phyloP scores from a whole-genome alignment of 192 early-diverging fungal species.

The Thoreauomyces humboldtii region DNA sequence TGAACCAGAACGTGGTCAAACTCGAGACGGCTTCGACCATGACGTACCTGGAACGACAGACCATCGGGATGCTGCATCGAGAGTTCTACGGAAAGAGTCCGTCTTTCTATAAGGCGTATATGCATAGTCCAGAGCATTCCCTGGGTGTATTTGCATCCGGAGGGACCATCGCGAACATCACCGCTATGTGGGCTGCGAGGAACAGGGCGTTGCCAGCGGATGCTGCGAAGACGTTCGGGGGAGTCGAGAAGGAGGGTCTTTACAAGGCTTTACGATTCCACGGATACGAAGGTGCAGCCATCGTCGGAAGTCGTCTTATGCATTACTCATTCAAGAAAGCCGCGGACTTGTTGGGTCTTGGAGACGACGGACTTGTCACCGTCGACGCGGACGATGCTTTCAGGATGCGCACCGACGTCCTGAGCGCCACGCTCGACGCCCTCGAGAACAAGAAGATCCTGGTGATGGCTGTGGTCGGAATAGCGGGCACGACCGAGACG shows the following conservation, averaged over 20 bases:
- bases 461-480: slow-evolving; percentile 50
- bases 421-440: slow-evolving; percentile 37
- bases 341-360: slow-evolving; percentile 55
- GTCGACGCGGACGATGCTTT: slow-evolving; percentile 49
- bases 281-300: slow-evolving; percentile 51
- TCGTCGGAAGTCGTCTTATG: slow-evolving; percentile 47
- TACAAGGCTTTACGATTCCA: slow-evolving; percentile 41
- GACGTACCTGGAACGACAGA: slow-evolving; percentile 52
- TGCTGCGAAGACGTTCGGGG: slow-evolving; percentile 29
- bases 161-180: slow-evolving; percentile 59
- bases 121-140: slow-evolving; percentile 36
- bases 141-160: slow-evolving; percentile 51
- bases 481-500: slow-evolving; percentile 57
- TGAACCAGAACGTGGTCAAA: slow-evolving; percentile 64
- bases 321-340: slow-evolving; percentile 65
- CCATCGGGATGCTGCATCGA: slow-evolving; percentile 54
- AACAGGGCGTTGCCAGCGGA: slow-evolving; percentile 43
- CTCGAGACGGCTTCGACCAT: slow-evolving; percentile 55
- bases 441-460: slow-evolving; percentile 31
- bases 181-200: slow-evolving; percentile 58
- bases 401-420: slow-evolving; percentile 41
- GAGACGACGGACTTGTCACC: slow-evolving; percentile 46
- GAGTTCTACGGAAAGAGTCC: slow-evolving; percentile 37
- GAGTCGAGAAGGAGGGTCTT: slow-evolving; percentile 55
- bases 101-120: slow-evolving; percentile 45